These are phyloP conservation scores for Helichrysum umbraculigerum DNA, from an alignment of 129 eudicot species.

Conservation along the genomic window DNA sequence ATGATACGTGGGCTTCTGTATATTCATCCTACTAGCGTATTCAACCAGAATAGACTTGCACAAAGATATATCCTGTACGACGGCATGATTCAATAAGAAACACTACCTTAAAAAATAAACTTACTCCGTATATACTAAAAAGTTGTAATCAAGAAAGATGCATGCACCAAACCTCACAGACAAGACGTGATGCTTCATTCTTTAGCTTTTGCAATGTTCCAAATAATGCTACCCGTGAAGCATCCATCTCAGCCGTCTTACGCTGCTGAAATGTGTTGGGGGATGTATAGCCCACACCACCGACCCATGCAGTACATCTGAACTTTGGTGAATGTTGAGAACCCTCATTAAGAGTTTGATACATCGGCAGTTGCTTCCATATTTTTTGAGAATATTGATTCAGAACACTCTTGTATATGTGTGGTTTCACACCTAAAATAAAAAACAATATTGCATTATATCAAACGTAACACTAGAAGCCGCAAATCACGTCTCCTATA, in stretches of 20 bases:
- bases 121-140: not conserved
- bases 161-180: constrained; percentile 24
- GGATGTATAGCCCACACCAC: constrained; percentile 20
- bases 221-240: constrained; percentile 25
- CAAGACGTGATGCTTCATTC: constrained; percentile 14
- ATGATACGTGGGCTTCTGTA: constrained; percentile 11
- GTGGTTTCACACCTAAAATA: not conserved
- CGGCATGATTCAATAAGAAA: not conserved
- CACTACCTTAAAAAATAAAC: not conserved
- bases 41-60: constrained; percentile 27
- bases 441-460: not conserved
- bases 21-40: constrained; percentile 15
- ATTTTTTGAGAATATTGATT: constrained; percentile 12
- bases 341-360: constrained; percentile 24
- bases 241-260: constrained; percentile 46
- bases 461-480: not conserved
- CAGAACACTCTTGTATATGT: constrained; percentile 2
- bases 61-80: constrained; percentile 7
- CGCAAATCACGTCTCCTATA: not conserved
- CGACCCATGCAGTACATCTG: constrained; percentile 11
- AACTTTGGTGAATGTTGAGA: constrained; percentile 17
- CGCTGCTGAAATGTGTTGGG: constrained; percentile 20
- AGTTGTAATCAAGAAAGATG: not conserved
- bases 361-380: constrained; percentile 11
- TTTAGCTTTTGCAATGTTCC: constrained; percentile 4